phyloP scores from a whole-genome alignment of 2,329 filamentous ascomycete species.

The Clonostachys rhizophaga region DNA sequence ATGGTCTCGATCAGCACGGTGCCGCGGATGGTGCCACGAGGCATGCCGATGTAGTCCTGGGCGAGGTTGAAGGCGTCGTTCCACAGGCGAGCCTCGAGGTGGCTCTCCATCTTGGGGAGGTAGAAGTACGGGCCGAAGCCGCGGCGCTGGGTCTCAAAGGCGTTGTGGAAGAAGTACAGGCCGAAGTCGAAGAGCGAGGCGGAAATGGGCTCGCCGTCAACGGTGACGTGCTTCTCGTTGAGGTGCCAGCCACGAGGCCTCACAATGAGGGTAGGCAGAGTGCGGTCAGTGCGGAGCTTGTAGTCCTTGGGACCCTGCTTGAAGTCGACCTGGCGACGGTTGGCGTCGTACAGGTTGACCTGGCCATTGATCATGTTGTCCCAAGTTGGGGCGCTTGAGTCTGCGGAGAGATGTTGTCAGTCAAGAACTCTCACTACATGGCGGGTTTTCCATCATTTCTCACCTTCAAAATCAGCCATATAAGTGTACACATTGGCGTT shows the following conservation, averaged over 20 bases:
- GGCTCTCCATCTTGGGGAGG: conserved; percentile 96
- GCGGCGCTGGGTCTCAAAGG: conserved; percentile 76
- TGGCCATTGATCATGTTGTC: conserved; percentile 99
- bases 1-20: conserved; percentile 99
- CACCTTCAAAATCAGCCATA: conserved; percentile 98
- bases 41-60: conserved; percentile 89
- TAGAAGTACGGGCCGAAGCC: conserved; percentile 96
- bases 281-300: conserved; percentile 89
- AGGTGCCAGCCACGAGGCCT: conserved; percentile 96
- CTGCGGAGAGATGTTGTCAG: conserved; percentile 22
- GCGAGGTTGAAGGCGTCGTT: conserved; percentile 96
- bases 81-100: conserved; percentile 95
- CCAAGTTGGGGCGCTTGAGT: conserved; percentile 95
- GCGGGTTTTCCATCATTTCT: conserved; percentile 14
- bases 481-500: conserved; percentile 98
- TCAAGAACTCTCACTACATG: conserved; percentile 7
- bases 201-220: conserved; percentile 92
- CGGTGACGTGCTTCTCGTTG: conserved; percentile 95
- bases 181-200: conserved; percentile 95
- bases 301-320: conserved; percentile 94
- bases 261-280: conserved; percentile 83
- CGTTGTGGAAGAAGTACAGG: conserved; percentile 99
- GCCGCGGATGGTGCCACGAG: conserved; percentile 85
- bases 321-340: conserved; percentile 92
- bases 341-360: conserved; percentile 94